Evolutionary conservation across 176 grass and related monocot genomes (phyloP).

Genomic region (Zoysia pacifica): DNA sequence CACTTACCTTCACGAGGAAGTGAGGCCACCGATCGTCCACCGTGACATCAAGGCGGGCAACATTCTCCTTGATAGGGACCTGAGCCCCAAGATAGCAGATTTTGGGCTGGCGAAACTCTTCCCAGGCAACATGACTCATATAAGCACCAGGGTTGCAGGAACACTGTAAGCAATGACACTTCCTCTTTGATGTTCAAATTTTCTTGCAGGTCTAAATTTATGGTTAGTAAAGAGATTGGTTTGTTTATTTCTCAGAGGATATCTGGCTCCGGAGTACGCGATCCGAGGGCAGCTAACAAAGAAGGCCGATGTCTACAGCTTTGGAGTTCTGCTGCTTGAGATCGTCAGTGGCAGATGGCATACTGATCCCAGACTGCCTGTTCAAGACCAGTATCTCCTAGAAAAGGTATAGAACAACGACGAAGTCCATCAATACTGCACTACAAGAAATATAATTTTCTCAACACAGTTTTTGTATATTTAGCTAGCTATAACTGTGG

Average conservation of each 20-base stretch:
- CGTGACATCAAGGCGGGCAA: constrained; percentile 94
- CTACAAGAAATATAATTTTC: background rate
- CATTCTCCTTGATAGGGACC: constrained; percentile 74
- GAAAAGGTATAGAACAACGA: constrained; percentile 55
- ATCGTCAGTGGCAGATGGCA: constrained; percentile 73
- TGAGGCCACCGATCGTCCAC: constrained; percentile 62
- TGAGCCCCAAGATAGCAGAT: constrained; percentile 79
- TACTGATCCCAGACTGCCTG: constrained; percentile 53
- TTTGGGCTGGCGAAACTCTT: constrained; percentile 85
- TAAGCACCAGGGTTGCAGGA: constrained; percentile 90
- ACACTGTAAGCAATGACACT: constrained; percentile 61
- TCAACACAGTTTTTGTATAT: no score
- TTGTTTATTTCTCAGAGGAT: constrained; percentile 41
- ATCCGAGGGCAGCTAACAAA: constrained; percentile 68
- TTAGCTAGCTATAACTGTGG: no score
- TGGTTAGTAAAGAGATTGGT: constrained; percentile 10
- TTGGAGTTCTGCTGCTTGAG: constrained; percentile 68
- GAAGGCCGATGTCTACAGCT: constrained; percentile 69
- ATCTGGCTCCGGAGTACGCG: constrained; percentile 70
- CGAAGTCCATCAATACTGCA: background rate
- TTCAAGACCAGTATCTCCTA: constrained; percentile 73
- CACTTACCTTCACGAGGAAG: constrained; percentile 76
- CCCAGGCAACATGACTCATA: constrained; percentile 63
- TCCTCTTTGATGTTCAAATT: background rate
- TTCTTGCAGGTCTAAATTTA: background rate